Evolutionary conservation across 495 filamentous ascomycete genomes (phyloP).

Genomic region (Bathelium albidoporum): DNA sequence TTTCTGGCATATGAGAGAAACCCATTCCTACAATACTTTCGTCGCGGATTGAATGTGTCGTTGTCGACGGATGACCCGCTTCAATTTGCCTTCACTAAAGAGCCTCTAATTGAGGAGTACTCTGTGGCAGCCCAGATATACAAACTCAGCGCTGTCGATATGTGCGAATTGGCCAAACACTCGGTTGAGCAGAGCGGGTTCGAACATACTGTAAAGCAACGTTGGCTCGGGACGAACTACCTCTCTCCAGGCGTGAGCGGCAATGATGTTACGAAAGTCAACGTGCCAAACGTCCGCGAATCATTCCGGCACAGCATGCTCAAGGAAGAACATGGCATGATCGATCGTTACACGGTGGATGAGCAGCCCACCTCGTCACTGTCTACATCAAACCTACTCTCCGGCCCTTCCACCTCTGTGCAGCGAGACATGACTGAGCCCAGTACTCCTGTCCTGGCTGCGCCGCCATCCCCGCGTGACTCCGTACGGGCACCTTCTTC

Average conservation of each 20-base stretch:
- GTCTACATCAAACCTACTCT: background rate
- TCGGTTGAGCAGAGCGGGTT: constrained; percentile 92
- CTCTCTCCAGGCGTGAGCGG: constrained; percentile 63
- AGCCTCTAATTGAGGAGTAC: constrained; percentile 96
- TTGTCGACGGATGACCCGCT: constrained; percentile 94
- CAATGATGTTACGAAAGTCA: constrained; percentile 88
- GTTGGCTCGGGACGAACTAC: constrained; percentile 76
- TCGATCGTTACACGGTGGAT: constrained; percentile 24
- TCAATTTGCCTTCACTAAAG: constrained; percentile 97
- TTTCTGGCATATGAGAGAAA: constrained; percentile 97
- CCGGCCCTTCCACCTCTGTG: background rate
- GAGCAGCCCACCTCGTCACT: background rate
- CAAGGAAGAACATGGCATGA: constrained; percentile 64
- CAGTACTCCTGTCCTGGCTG: background rate
- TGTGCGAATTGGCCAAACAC: constrained; percentile 96
- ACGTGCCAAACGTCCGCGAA: constrained; percentile 86
- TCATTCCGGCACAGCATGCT: constrained; percentile 79
- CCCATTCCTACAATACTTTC: constrained; percentile 90
- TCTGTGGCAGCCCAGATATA: constrained; percentile 97
- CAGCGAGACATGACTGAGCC: constrained; percentile 15
- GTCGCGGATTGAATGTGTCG: constrained; percentile 86
- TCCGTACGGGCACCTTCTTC: constrained; percentile 23
- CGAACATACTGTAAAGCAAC: constrained; percentile 73
- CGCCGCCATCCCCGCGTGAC: constrained; percentile 21
- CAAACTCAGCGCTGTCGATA: constrained; percentile 92